A percentile compares a stretch with the other conserved stretches of the same genome.
phyloP scores from a whole-genome alignment of 1,284 basidiomycete species.

The Tylopilus orsonianus region DNA sequence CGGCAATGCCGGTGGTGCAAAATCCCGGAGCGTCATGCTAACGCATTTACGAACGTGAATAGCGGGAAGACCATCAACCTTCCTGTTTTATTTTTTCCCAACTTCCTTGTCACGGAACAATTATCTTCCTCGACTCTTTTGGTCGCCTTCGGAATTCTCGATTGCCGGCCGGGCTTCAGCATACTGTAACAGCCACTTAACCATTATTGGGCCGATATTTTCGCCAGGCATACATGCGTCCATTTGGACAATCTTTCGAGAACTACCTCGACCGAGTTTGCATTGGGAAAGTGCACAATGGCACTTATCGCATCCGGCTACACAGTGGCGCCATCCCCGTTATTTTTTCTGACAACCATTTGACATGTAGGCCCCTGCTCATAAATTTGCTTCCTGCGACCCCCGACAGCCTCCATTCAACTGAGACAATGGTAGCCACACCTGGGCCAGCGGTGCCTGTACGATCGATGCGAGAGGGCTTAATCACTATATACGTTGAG shows the following conservation, averaged over 20 bases:
- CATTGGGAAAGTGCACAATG: slow-evolving; percentile 7
- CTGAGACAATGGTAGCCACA: slow-evolving; percentile 12
- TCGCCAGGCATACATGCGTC: slow-evolving; percentile 8
- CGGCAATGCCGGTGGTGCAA: neutral
- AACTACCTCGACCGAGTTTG: neutral
- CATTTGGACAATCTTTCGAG: neutral
- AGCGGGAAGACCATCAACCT: slow-evolving; percentile 1
- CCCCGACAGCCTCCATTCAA: slow-evolving; percentile 3
- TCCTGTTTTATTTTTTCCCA: slow-evolving; percentile 3
- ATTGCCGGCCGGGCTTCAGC: no score
- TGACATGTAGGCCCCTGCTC: slow-evolving; percentile 1
- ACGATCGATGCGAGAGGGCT: neutral
- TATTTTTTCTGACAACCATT: slow-evolving; percentile 10
- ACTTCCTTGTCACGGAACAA: slow-evolving; percentile 2
- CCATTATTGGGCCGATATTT: neutral
- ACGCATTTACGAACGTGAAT: neutral
- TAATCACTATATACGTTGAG: neutral
- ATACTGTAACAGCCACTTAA: neutral
- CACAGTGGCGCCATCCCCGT: neutral
- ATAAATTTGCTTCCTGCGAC: slow-evolving; percentile 7
- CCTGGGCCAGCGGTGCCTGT: slow-evolving; percentile 10
- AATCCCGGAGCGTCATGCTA: neutral
- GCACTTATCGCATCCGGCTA: neutral
- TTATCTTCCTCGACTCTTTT: slow-evolving; percentile 1
- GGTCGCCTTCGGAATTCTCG: neutral